phyloP scores from a whole-genome alignment of 495 filamentous ascomycete genomes.

The Penicillium odoratum region DNA sequence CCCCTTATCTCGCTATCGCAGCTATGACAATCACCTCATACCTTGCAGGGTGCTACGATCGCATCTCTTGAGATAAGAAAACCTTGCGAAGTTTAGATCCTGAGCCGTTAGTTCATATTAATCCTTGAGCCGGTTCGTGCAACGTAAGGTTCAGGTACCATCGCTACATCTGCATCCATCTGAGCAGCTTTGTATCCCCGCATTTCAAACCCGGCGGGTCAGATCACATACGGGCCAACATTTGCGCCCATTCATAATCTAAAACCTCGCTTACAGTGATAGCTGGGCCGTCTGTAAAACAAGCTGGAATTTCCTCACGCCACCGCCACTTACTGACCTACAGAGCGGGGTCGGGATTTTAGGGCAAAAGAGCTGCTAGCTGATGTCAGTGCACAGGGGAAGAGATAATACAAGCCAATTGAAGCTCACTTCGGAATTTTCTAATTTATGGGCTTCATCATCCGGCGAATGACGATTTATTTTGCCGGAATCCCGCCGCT shows the following conservation, averaged over 20 bases:
- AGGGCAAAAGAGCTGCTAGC: background rate
- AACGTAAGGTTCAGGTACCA: background rate
- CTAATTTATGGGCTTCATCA: constrained; percentile 3
- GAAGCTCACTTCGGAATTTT: background rate
- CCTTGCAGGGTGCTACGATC: background rate
- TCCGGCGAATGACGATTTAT: background rate
- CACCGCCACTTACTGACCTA: constrained; percentile 4
- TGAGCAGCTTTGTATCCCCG: background rate
- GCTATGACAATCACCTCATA: background rate
- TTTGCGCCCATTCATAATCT: background rate
- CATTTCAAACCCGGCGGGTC: background rate
- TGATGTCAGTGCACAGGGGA: constrained; percentile 7
- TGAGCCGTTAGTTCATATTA: background rate
- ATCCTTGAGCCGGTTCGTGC: background rate
- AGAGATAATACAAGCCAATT: constrained; percentile 14
- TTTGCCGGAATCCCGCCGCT: constrained; percentile 20
- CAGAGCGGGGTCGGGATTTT: constrained; percentile 3
- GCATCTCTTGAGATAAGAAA: background rate
- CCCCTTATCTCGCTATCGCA: background rate
- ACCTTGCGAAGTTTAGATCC: background rate
- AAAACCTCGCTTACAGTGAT: background rate
- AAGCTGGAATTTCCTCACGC: constrained; percentile 7
- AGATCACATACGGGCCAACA: background rate
- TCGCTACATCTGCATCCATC: background rate
- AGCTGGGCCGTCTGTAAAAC: background rate